Evolutionary conservation across 495 filamentous ascomycete genomes (phyloP).

Genomic region (Mycothermus thermophilus): DNA sequence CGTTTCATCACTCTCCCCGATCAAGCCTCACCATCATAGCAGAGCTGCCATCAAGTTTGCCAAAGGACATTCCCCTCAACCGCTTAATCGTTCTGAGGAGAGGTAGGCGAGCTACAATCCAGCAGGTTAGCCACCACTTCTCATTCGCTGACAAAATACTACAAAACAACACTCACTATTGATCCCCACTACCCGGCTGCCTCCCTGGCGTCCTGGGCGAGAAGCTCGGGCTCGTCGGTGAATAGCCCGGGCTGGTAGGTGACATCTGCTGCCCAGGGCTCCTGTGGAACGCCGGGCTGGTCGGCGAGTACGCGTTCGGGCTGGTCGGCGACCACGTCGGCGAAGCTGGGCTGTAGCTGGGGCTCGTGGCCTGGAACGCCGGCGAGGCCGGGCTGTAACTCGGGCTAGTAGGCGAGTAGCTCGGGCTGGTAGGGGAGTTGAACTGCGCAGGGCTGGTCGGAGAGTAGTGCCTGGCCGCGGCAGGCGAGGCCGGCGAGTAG

Average conservation of each 20-base stretch:
- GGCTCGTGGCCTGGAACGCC: conserved; percentile 43
- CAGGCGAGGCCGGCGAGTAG: conserved; percentile 61
- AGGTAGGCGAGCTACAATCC: conserved; percentile 20
- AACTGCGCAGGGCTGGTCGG: conserved; percentile 44
- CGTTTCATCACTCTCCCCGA: no score
- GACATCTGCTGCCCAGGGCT: conserved; percentile 40
- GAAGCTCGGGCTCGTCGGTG: conserved; percentile 35
- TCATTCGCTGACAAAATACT: neutral
- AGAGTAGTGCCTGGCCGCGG: conserved; percentile 46
- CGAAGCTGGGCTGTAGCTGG: conserved; percentile 57
- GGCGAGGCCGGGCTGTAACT: conserved; percentile 54
- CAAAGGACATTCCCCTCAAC: no score
- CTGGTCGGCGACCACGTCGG: conserved; percentile 57
- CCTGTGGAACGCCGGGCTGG: conserved; percentile 54
- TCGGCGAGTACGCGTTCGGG: conserved; percentile 61
- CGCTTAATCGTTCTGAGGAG: conserved; percentile 22
- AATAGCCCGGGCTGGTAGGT: conserved; percentile 42
- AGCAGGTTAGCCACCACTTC: conserved; percentile 10
- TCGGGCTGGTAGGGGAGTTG: conserved; percentile 52
- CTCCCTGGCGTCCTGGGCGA: conserved; percentile 30
- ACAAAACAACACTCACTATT: conserved; percentile 19
- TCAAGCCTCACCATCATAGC: neutral
- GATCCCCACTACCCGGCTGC: conserved; percentile 17
- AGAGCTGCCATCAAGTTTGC: neutral
- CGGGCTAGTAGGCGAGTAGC: conserved; percentile 46